Evolutionary conservation across 495 filamentous ascomycete species (phyloP).

Genomic region (Neurospora intermedia): DNA sequence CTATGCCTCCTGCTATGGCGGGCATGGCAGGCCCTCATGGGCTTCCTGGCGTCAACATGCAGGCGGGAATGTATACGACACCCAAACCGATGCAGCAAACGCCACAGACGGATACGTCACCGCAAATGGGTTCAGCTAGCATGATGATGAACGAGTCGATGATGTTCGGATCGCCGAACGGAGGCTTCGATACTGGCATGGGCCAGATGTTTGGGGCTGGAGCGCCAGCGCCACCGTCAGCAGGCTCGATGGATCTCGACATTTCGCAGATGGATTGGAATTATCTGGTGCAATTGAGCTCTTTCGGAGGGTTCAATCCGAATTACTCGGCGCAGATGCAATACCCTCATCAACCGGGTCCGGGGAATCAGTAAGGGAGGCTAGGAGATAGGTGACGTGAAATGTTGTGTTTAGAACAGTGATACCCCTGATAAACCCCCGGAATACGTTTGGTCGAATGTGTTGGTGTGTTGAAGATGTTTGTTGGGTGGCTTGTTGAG

Average conservation of each 20-base stretch:
- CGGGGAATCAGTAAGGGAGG: not conserved
- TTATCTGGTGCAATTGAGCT: constrained; percentile 29
- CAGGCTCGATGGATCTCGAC: constrained; percentile 27
- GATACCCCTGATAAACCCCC: not conserved
- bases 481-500: not conserved
- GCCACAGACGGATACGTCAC: not conserved
- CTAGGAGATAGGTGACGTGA: not conserved
- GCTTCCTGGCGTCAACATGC: not conserved
- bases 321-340: not conserved
- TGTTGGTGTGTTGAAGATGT: not conserved
- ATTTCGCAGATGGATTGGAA: constrained; percentile 36
- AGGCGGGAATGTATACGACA: constrained; percentile 8
- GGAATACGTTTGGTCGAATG: not conserved
- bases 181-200: constrained; percentile 10
- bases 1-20: not conserved
- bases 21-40: not conserved
- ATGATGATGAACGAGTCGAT: constrained; percentile 20
- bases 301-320: constrained; percentile 25
- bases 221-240: constrained; percentile 1
- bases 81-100: constrained; percentile 7
- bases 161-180: constrained; percentile 11
- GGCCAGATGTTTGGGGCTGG: constrained; percentile 8
- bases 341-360: not conserved
- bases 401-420: not conserved
- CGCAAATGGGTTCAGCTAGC: constrained; percentile 7